Evolutionary conservation across 2,329 filamentous ascomycete species (phyloP).

Genomic region (Rhynchosporium agropyri): DNA sequence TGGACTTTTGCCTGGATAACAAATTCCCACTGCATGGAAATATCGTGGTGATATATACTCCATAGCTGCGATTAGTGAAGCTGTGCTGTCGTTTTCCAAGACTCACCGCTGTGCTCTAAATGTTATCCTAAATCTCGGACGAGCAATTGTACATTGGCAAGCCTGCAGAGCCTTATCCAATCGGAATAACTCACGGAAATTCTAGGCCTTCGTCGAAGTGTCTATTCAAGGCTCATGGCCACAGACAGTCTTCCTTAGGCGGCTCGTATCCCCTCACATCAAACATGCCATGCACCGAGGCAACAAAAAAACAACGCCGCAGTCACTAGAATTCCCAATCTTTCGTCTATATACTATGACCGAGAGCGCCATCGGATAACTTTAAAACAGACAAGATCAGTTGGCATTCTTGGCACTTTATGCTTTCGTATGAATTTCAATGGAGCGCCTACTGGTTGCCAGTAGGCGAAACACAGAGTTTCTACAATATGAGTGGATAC

Average conservation of each 20-base stretch:
- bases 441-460: not conserved
- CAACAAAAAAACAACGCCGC: not conserved
- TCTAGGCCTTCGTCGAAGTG: not conserved
- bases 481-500: not conserved
- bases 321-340: not conserved
- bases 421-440: not conserved
- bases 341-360: not conserved
- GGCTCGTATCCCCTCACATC: not conserved
- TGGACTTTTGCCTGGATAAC: slow-evolving; percentile 8
- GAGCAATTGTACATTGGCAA: not conserved
- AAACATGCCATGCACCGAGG: not conserved
- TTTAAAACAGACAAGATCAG: slow-evolving; percentile 15
- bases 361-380: not conserved
- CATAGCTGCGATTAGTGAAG: not conserved
- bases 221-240: not conserved
- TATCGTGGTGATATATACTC: not conserved
- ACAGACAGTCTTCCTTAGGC: not conserved
- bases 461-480: not conserved
- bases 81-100: not conserved
- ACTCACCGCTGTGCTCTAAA: not conserved
- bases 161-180: not conserved
- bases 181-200: not conserved
- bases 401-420: slow-evolving; percentile 8
- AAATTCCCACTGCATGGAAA: not conserved
- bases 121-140: slow-evolving; percentile 6